Percentiles rank a stretch among this genome's conserved stretches.
phyloP scores from a whole-genome alignment of 495 filamentous ascomycete genomes.

The Chlorociboria aeruginascens region DNA sequence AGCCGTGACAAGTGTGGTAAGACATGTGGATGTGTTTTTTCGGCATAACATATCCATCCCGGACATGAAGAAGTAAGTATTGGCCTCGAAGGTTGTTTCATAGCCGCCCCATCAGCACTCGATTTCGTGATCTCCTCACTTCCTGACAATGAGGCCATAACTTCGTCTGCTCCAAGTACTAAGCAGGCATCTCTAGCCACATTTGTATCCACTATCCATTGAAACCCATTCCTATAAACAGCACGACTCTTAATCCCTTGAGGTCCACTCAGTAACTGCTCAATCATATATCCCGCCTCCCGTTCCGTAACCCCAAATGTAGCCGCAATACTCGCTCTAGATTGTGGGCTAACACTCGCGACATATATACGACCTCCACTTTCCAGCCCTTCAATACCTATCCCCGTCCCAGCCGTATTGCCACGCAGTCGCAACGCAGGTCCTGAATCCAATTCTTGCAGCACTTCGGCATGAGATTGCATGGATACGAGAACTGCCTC shows the following conservation, averaged over 20 bases:
- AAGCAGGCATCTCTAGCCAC: conserved; percentile 63
- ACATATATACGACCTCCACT: conserved; percentile 61
- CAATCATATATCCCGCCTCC: conserved; percentile 70
- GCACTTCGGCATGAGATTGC: conserved; percentile 84
- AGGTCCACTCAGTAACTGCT: conserved; percentile 62
- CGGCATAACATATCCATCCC: conserved; percentile 97
- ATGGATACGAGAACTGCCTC: conserved; percentile 89
- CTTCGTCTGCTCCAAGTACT: conserved; percentile 71
- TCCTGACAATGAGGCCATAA: conserved; percentile 26
- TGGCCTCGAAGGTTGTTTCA: conserved; percentile 44
- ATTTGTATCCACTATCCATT: conserved; percentile 82
- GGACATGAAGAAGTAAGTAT: conserved; percentile 87
- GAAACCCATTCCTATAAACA: conserved; percentile 61
- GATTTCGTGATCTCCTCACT: conserved; percentile 4
- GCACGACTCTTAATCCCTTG: conserved; percentile 58
- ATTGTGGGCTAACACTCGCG: conserved; percentile 85
- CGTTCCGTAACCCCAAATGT: conserved; percentile 59
- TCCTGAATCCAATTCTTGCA: conserved; percentile 62
- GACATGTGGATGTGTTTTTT: conserved; percentile 90
- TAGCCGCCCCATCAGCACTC: conserved; percentile 15
- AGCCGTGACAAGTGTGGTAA: conserved; percentile 82
- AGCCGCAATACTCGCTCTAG: conserved; percentile 74
- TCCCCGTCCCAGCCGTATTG: conserved; percentile 11
- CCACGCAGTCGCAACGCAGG: conserved; percentile 33
- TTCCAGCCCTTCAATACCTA: conserved; percentile 12